phyloP scores from a whole-genome alignment of 768 basidiomycete genomes.

The Stropharia rugosoannulata region DNA sequence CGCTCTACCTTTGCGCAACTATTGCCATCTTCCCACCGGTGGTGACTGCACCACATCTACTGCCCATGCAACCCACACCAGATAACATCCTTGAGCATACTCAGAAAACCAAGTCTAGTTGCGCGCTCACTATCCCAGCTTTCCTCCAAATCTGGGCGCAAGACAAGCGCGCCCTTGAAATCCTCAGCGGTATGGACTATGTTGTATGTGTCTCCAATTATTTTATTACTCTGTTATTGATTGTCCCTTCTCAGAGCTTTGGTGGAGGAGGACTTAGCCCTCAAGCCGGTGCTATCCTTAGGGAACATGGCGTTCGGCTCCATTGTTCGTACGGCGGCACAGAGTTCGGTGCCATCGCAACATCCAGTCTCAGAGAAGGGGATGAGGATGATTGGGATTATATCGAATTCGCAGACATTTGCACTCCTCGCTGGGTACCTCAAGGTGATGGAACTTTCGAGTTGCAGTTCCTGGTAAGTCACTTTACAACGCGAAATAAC shows the following conservation, averaged over 20 bases:
- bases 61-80: slow-evolving; percentile 33
- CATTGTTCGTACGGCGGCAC: slow-evolving; percentile 34
- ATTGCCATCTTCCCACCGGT: slow-evolving; percentile 33
- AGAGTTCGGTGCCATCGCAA: slow-evolving; percentile 28
- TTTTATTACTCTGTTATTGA: no score
- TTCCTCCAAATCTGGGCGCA: slow-evolving; percentile 38
- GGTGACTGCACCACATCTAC: slow-evolving; percentile 11
- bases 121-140: slow-evolving; percentile 34
- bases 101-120: slow-evolving; percentile 22
- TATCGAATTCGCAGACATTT: slow-evolving; percentile 25
- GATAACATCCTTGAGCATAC: slow-evolving; percentile 32
- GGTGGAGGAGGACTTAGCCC: slow-evolving; percentile 34
- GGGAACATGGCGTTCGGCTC: slow-evolving; percentile 31
- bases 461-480: slow-evolving; percentile 34
- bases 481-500: neutral
- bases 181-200: slow-evolving; percentile 20
- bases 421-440: slow-evolving; percentile 31
- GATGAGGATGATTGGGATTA: slow-evolving; percentile 31
- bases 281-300: slow-evolving; percentile 31
- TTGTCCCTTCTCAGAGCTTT: slow-evolving; percentile 23
- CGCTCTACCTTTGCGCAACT: slow-evolving; percentile 24
- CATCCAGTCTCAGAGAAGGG: slow-evolving; percentile 8
- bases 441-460: slow-evolving; percentile 40
- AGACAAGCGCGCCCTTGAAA: slow-evolving; percentile 21
- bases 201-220: neutral